These are phyloP conservation scores for Lenwebbia sp. DNA, from an alignment of 345 rosid species.

Conservation along the genomic window DNA sequence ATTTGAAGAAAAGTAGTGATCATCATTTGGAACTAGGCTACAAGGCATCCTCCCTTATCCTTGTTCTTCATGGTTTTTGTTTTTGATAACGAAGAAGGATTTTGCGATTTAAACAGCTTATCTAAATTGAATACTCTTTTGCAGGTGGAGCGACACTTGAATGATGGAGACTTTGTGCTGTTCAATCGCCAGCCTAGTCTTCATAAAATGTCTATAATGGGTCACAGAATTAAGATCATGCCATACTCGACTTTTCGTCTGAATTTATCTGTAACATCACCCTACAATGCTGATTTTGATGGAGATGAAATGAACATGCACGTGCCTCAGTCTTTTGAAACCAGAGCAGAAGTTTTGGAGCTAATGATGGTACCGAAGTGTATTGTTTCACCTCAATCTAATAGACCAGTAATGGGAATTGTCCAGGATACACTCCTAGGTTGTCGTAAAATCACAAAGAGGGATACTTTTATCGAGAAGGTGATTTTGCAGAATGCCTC, in stretches of 20 bases:
- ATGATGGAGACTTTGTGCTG: slow-evolving; percentile 84
- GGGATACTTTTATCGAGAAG: slow-evolving; percentile 97
- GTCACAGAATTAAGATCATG: slow-evolving; percentile 92
- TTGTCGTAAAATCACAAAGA: slow-evolving; percentile 91
- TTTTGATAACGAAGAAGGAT: neutral
- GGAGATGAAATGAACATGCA: slow-evolving; percentile 99
- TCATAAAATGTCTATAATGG: slow-evolving; percentile 98
- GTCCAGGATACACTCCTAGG: slow-evolving; percentile 97
- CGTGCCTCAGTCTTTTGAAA: slow-evolving; percentile 91
- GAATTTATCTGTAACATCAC: slow-evolving; percentile 91
- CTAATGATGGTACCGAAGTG: slow-evolving; percentile 99
- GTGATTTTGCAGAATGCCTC: slow-evolving; percentile 17
- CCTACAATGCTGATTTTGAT: slow-evolving; percentile 99
- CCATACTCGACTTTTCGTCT: slow-evolving; percentile 91
- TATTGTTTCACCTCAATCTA: slow-evolving; percentile 92
- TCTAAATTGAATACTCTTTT: neutral
- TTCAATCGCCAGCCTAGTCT: slow-evolving; percentile 98
- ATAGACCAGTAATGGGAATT: slow-evolving; percentile 97
- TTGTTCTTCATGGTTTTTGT: neutral
- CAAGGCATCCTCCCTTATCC: slow-evolving; percentile 29
- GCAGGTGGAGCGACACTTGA: slow-evolving; percentile 94
- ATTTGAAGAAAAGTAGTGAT: slow-evolving; percentile 95
- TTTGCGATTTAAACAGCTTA: neutral
- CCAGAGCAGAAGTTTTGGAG: slow-evolving; percentile 94
- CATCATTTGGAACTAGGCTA: slow-evolving; percentile 97